Evolutionary conservation across 2,329 filamentous ascomycete genomes (phyloP), one percentile per base, ranked within the genome.

Genomic region (Beauveria pseudobassiana): DNA sequence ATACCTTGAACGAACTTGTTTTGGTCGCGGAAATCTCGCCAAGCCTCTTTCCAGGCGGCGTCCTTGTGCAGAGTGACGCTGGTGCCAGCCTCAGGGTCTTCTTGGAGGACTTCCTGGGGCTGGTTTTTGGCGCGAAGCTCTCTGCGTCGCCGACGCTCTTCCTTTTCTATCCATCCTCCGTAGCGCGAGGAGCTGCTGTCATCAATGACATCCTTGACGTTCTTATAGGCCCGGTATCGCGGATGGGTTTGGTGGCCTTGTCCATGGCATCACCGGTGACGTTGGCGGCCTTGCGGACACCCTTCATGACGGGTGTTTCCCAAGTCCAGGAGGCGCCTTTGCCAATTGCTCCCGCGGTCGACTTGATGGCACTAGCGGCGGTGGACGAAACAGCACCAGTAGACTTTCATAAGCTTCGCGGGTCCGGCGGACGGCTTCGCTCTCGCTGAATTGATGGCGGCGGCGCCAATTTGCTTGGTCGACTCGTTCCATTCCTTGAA

Each of bases 401-500:
- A 8, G 93, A 93, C 67, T 90, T 70, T 91, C 87, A 73, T 96
- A 97, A 8, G 91, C 93, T 67, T 91, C 87, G 66, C 90, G 86
- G 34, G 93, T 95, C 69, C 87, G 86, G 71, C 91, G 88, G 18
- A 99, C 90, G 20, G 88, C 90, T 71, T 97, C 93, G 71, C 92
- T 97, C 77, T 98, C 93, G 38, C 88, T 88, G 72, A 99, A 95
- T 70, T 97, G 87, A 71, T 96, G 89, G 93, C 91, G 6, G 89
- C 90, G 54, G 90, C 91, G 20, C 91, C 90, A 48, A 99, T 84
- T 67, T 95, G 91, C 79, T 99, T 98, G 48, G 93, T 99, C 49
- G 91, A 96, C 72, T 99, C 95, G 71, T 99, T 96, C 95, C 95
- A 99, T 75, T 99, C 95, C 73, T 98, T 96, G 18, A 98, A 58